A percentile compares a stretch with the other conserved stretches of the same genome.
Conservation (phyloP, 2,329 filamentous ascomycete species). For the Claviceps spartinae region DNA sequence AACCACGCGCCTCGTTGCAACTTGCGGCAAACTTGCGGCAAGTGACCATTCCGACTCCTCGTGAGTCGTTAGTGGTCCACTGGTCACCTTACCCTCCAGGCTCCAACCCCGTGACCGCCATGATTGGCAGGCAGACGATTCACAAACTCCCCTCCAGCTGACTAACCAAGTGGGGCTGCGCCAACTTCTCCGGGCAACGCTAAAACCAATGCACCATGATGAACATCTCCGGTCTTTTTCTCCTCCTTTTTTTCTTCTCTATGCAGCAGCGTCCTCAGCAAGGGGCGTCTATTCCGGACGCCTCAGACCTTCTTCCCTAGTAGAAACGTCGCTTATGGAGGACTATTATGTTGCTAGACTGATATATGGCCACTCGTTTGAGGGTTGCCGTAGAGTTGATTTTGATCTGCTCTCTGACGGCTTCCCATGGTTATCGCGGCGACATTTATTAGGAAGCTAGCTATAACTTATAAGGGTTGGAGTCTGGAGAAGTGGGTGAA, state of each 20-base stretch:
- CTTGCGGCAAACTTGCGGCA: too few relatives aligned
- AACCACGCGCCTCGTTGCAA: too few relatives aligned
- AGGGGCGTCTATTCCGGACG: background rate
- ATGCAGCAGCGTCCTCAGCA: constrained; percentile 17
- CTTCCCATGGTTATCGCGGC: constrained; percentile 31
- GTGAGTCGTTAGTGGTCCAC: too few relatives aligned
- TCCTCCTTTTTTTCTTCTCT: constrained; percentile 4
- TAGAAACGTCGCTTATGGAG: constrained; percentile 12
- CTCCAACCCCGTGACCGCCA: background rate
- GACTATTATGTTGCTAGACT: constrained; percentile 20
- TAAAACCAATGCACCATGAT: background rate
- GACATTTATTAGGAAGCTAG: constrained; percentile 13
- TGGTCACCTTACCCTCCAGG: too few relatives aligned
- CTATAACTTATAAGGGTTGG: too few relatives aligned
- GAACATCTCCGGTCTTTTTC: background rate
- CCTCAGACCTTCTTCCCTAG: constrained; percentile 8
- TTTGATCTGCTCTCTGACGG: constrained; percentile 18
- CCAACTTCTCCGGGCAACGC: background rate
- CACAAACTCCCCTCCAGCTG: background rate
- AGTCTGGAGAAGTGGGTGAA: too few relatives aligned
- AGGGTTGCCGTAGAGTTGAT: constrained; percentile 22
- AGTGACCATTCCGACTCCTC: too few relatives aligned
- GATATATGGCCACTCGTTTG: constrained; percentile 27
- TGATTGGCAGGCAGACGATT: background rate
- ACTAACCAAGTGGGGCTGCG: background rate